A percentile compares a stretch with the other conserved stretches of the same genome.
Conservation (phyloP, 805 yeast genomes). For the Metschnikowia kofuensis region DNA sequence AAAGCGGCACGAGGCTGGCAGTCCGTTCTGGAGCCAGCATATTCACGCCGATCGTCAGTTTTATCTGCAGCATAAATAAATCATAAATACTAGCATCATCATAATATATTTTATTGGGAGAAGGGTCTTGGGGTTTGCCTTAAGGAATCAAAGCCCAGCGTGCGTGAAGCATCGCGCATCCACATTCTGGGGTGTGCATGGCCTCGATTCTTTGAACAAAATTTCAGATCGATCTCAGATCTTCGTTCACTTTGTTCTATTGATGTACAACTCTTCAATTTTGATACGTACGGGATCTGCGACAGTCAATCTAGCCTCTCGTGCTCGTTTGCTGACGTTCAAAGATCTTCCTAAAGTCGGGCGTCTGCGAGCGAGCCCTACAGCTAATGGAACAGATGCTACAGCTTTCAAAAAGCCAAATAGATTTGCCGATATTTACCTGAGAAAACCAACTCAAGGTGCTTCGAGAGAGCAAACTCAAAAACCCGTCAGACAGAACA, state of each 20-base stretch:
- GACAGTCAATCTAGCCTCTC: background rate
- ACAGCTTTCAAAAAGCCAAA: conserved; percentile 21
- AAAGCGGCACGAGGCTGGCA: too few relatives aligned
- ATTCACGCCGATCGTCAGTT: too few relatives aligned
- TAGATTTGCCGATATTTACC: conserved; percentile 32
- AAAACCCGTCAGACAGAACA: background rate
- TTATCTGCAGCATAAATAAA: too few relatives aligned
- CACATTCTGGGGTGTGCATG: too few relatives aligned
- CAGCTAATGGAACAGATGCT: background rate
- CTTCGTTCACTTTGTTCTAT: background rate
- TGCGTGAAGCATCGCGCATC: too few relatives aligned
- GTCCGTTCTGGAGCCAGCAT: too few relatives aligned
- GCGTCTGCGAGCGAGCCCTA: conserved; percentile 14
- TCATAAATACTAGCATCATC: too few relatives aligned
- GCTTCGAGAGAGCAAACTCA: background rate
- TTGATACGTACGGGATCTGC: background rate
- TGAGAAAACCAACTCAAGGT: conserved; percentile 4
- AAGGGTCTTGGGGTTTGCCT: too few relatives aligned
- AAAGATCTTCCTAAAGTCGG: conserved; percentile 29
- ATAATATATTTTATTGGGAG: too few relatives aligned
- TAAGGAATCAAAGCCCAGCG: too few relatives aligned
- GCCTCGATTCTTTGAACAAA: background rate
- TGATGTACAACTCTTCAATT: conserved; percentile 3
- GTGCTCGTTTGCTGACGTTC: conserved; percentile 15
- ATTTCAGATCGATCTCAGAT: background rate